Percentiles rank a stretch among this genome's conserved stretches.
phyloP scores from a whole-genome alignment of 164 flowering plant species.

The Umbilicus rupestris region DNA sequence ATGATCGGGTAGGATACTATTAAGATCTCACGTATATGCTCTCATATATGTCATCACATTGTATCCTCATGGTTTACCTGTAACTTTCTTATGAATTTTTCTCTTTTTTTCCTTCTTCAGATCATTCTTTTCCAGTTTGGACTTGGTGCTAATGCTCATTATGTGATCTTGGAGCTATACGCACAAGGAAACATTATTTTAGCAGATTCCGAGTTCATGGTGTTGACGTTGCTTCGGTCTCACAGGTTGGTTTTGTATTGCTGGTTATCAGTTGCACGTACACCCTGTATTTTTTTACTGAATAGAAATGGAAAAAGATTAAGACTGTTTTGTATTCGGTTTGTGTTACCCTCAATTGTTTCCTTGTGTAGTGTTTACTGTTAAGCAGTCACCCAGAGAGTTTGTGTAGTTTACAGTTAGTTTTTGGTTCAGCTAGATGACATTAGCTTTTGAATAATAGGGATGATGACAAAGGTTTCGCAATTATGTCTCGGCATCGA shows the following conservation, averaged over 20 bases:
- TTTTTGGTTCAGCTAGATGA: background rate
- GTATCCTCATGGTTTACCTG: background rate
- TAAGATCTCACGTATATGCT: constrained; percentile 1
- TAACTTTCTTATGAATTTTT: background rate
- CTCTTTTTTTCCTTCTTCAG: constrained; percentile 22
- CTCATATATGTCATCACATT: background rate
- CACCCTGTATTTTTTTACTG: background rate
- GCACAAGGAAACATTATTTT: constrained; percentile 93
- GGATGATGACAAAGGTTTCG: constrained; percentile 93
- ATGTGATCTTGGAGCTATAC: constrained; percentile 84
- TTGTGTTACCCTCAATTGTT: background rate
- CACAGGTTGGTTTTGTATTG: constrained; percentile 49
- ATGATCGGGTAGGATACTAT: constrained; percentile 62
- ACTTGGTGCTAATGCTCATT: constrained; percentile 74
- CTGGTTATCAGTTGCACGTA: background rate
- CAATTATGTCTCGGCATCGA: constrained; percentile 95
- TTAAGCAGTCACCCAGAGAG: background rate
- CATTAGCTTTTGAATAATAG: constrained; percentile 23
- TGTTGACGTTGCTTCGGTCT: constrained; percentile 89
- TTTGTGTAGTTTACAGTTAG: background rate
- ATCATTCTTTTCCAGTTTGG: constrained; percentile 90
- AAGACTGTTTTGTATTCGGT: background rate
- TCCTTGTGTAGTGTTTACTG: background rate
- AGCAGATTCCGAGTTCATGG: constrained; percentile 71
- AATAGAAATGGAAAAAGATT: background rate